Evolutionary conservation across 2,329 filamentous ascomycete species (phyloP), one percentile per base, ranked within the genome.

Genomic region (Hypoxylon sp.): DNA sequence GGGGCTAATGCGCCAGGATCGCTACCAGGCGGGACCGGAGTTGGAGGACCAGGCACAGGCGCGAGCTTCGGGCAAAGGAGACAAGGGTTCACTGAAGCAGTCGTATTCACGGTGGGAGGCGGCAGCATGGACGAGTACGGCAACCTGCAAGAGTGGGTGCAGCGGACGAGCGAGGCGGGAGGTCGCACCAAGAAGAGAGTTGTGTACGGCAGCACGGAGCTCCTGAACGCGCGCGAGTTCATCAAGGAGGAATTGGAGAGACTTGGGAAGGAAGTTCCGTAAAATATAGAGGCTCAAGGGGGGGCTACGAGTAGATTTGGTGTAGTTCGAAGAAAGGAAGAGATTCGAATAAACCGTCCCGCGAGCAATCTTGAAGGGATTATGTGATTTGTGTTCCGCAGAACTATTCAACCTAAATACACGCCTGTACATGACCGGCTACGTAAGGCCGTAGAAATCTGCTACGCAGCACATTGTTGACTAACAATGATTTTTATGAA

Each of bases 71-170:
- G 95, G 1, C 95, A 98, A 80, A 84, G 94, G 67, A 85, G 95
- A 60, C 94, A 97, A 76, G 94, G 93, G 0, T 98, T 95, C 80
- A 92, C 89, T 53, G 94, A 97, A 76, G 93, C 93, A 0, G 91
- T 97, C 60, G 93, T 97, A n/a, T 97, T 98, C 77, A 95, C 93
- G 0, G 93, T 97, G 2, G 96, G 96, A 3, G 96, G 97, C 51
- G 96, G 96, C 46, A 98, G 94, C 78, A 98, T 99, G 93, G 96
- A 99, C 74, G 96, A 99, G 79, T 99, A 98, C 78, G 95, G 94
- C 19, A 99, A 99, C 80, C 79, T 99, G 78, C 93, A 97, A 78
- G 96, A 98, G 77, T 99, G 96, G 96, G 93, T 95, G 4, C 89
- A 89, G 79, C 87, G 95, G 71, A 94, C 93, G 3, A 85, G 86